These are phyloP conservation scores for Alternaria angustiovoidea DNA, from an alignment of 2,329 filamentous ascomycete species.

Conservation along the genomic window DNA sequence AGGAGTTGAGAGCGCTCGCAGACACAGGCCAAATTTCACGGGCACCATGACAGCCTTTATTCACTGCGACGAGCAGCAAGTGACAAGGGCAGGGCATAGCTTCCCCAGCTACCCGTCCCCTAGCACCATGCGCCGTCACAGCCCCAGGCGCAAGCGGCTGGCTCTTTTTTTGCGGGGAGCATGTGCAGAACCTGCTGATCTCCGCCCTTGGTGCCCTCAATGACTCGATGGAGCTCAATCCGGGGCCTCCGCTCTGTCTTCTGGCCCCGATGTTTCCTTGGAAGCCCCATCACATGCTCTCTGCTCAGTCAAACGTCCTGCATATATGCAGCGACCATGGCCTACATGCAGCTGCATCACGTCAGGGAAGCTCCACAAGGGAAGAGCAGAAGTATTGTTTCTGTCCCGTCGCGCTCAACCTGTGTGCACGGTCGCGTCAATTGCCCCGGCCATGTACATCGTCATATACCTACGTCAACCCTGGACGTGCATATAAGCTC, in stretches of 20 bases:
- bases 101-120: constrained; percentile 24
- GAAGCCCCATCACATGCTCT: neutral
- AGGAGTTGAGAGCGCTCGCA: constrained; percentile 25
- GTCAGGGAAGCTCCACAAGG: constrained; percentile 16
- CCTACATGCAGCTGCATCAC: constrained; percentile 18
- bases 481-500: constrained; percentile 41
- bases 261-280: neutral
- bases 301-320: neutral
- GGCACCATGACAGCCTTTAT: constrained; percentile 30
- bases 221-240: constrained; percentile 26
- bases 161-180: constrained; percentile 23
- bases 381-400: neutral
- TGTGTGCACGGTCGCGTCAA: constrained; percentile 6
- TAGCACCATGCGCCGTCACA: constrained; percentile 21
- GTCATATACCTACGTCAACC: constrained; percentile 35
- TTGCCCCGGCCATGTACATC: constrained; percentile 25
- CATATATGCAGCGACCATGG: neutral
- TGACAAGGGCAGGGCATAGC: constrained; percentile 13
- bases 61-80: constrained; percentile 11
- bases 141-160: constrained; percentile 20
- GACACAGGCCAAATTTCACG: constrained; percentile 10
- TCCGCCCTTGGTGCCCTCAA: constrained; percentile 19
- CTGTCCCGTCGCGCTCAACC: constrained; percentile 20
- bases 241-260: constrained; percentile 23
- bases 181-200: constrained; percentile 33